These are phyloP conservation scores for Podila minutissima DNA, from an alignment of 192 early-diverging fungal genomes.

Conservation along the genomic window DNA sequence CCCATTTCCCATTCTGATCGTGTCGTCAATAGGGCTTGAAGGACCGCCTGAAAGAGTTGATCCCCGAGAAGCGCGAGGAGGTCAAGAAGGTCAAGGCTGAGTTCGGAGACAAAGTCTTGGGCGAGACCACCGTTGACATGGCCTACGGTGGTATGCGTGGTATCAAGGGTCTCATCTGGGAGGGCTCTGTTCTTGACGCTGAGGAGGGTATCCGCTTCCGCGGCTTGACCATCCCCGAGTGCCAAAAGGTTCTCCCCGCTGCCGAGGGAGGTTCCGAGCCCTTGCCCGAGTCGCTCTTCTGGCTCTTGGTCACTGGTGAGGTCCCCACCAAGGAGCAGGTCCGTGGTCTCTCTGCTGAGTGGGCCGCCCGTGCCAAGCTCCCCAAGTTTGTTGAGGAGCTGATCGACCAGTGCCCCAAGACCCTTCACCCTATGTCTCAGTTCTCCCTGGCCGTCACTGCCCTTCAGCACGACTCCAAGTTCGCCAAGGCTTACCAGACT, in stretches of 20 bases:
- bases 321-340: conserved; percentile 93
- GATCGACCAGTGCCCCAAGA: conserved; percentile 96
- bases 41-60: conserved; percentile 90
- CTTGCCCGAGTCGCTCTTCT: conserved; percentile 96
- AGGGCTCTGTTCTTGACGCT: conserved; percentile 95
- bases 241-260: conserved; percentile 88
- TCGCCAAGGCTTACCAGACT: conserved; percentile 92
- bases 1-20: background rate
- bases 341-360: conserved; percentile 88
- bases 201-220: conserved; percentile 99
- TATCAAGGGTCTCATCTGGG: conserved; percentile 98
- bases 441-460: conserved; percentile 95
- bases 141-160: conserved; percentile 98
- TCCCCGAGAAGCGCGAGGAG: conserved; percentile 93
- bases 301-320: conserved; percentile 96
- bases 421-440: conserved; percentile 98
- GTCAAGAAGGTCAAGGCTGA: conserved; percentile 92
- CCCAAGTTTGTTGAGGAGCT: conserved; percentile 94
- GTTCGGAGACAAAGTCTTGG: conserved; percentile 87
- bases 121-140: conserved; percentile 96
- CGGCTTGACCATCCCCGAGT: conserved; percentile 93
- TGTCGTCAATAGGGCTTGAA: conserved; percentile 74
- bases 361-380: conserved; percentile 91
- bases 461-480: conserved; percentile 92
- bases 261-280: conserved; percentile 90